Conservation (phyloP, 2,329 filamentous ascomycete genomes). For the Phaeoacremonium minimum region DNA sequence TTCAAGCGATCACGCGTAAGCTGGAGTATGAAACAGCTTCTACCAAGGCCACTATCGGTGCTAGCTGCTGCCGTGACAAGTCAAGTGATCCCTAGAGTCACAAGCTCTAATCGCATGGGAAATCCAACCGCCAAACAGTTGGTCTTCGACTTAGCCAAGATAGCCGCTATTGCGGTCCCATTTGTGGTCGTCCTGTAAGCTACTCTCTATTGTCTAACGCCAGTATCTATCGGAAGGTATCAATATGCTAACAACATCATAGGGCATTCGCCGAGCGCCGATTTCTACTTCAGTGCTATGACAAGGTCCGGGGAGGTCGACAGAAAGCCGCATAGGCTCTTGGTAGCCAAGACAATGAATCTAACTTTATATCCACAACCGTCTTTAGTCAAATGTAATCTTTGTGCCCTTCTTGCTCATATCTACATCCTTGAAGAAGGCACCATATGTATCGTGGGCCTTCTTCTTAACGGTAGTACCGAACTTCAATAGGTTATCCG, state of each 20-base stretch:
- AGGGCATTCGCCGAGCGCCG: slow-evolving; percentile 51
- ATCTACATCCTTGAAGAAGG: slow-evolving; percentile 89
- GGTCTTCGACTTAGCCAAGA: slow-evolving; percentile 37
- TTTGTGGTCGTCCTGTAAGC: slow-evolving; percentile 60
- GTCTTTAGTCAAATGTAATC: slow-evolving; percentile 75
- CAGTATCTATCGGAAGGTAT: slow-evolving; percentile 14
- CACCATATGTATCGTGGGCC: slow-evolving; percentile 89
- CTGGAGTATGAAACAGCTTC: slow-evolving; percentile 34
- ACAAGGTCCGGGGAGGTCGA: slow-evolving; percentile 29
- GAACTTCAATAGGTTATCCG: slow-evolving; percentile 88
- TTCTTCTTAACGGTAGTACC: slow-evolving; percentile 99
- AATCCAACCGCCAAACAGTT: slow-evolving; percentile 25
- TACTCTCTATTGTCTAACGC: slow-evolving; percentile 5
- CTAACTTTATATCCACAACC: slow-evolving; percentile 1
- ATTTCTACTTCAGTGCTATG: slow-evolving; percentile 48
- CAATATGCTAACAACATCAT: slow-evolving; percentile 20
- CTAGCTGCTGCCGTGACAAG: slow-evolving; percentile 39
- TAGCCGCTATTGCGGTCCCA: slow-evolving; percentile 43
- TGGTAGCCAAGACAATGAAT: too few species aligned
- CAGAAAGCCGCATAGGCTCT: too few species aligned
- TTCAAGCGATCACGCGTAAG: slow-evolving; percentile 42
- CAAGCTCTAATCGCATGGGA: slow-evolving; percentile 16
- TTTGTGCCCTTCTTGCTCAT: slow-evolving; percentile 82
- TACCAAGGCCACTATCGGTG: slow-evolving; percentile 38
- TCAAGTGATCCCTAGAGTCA: slow-evolving; percentile 28